Percentiles rank a stretch among this genome's conserved stretches.
Evolutionary conservation across 257 asterid genomes (phyloP).

Genomic region (Scutellaria minor): DNA sequence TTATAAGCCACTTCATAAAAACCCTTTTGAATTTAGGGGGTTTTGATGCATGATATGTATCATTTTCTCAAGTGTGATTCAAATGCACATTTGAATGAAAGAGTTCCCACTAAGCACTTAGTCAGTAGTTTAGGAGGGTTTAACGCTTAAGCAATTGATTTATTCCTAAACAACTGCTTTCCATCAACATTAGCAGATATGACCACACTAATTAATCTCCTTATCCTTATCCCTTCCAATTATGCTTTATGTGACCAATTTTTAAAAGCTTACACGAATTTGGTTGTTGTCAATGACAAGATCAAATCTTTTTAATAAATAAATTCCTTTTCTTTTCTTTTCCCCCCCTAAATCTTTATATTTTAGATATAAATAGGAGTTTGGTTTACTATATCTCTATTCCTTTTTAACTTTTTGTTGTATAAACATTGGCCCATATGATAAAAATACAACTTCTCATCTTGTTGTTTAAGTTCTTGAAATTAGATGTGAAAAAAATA

Average conservation of each 20-base stretch:
- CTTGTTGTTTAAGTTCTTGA: slow-evolving; percentile 32
- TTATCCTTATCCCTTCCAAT: slow-evolving; percentile 35
- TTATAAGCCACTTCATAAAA: slow-evolving; percentile 61
- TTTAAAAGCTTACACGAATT: slow-evolving; percentile 22
- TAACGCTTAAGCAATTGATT: slow-evolving; percentile 71
- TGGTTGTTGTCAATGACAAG: slow-evolving; percentile 15
- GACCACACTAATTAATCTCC: slow-evolving; percentile 31
- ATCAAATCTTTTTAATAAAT: background rate
- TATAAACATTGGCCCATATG: background rate
- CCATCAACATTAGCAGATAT: slow-evolving; percentile 40
- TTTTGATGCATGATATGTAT: slow-evolving; percentile 17
- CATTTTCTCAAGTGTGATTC: slow-evolving; percentile 35
- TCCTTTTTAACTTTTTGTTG: background rate
- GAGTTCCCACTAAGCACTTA: slow-evolving; percentile 45
- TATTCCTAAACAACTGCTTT: slow-evolving; percentile 45
- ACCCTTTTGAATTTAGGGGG: slow-evolving; percentile 30
- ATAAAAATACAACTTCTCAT: slow-evolving; percentile 2
- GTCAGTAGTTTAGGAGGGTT: slow-evolving; percentile 49
- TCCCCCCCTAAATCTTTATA: too few relatives aligned
- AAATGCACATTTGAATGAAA: slow-evolving; percentile 43
- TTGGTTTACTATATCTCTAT: slow-evolving; percentile 4
- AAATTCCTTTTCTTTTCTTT: too few relatives aligned
- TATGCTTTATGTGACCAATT: slow-evolving; percentile 35
- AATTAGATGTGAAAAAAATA: background rate
- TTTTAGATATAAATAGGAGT: background rate